Evolutionary conservation across 2,329 filamentous ascomycete species (phyloP).

Genomic region (Penicillium sp.): DNA sequence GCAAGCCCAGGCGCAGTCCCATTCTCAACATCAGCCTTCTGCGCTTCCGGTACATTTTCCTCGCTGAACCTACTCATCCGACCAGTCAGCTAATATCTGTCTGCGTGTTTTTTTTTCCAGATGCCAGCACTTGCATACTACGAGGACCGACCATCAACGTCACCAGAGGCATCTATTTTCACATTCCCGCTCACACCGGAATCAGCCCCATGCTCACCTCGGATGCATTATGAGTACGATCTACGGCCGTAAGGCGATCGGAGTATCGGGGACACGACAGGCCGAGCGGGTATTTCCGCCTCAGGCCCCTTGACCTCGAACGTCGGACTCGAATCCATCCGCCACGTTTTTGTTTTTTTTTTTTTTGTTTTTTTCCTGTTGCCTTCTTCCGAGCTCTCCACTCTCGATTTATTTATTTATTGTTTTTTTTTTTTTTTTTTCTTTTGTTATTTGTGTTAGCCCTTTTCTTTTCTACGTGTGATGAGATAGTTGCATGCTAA

Average conservation of each 20-base stretch:
- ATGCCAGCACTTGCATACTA: slow-evolving; percentile 34
- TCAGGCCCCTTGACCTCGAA: not conserved
- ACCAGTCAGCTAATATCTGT: slow-evolving; percentile 29
- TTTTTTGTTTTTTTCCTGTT: not conserved
- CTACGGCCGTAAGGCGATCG: slow-evolving; percentile 15
- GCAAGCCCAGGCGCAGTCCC: slow-evolving; percentile 31
- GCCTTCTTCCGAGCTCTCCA: not conserved
- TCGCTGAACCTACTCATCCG: slow-evolving; percentile 31
- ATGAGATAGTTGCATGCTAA: slow-evolving; percentile 14
- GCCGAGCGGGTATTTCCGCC: slow-evolving; percentile 10
- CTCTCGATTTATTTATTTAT: not conserved
- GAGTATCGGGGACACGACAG: not conserved
- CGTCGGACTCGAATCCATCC: not conserved
- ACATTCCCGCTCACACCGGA: slow-evolving; percentile 45
- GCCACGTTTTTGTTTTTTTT: not conserved
- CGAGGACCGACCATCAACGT: slow-evolving; percentile 44
- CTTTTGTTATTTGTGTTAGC: not conserved
- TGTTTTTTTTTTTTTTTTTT: not conserved
- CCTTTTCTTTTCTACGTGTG: slow-evolving; percentile 4
- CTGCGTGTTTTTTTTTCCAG: slow-evolving; percentile 18
- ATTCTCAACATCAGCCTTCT: slow-evolving; percentile 30
- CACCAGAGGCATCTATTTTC: slow-evolving; percentile 40
- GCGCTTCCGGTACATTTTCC: slow-evolving; percentile 47
- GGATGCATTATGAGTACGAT: slow-evolving; percentile 31
- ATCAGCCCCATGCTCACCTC: slow-evolving; percentile 43